phyloP scores from a whole-genome alignment of 805 yeast species.

The Barnettozyma californica region DNA sequence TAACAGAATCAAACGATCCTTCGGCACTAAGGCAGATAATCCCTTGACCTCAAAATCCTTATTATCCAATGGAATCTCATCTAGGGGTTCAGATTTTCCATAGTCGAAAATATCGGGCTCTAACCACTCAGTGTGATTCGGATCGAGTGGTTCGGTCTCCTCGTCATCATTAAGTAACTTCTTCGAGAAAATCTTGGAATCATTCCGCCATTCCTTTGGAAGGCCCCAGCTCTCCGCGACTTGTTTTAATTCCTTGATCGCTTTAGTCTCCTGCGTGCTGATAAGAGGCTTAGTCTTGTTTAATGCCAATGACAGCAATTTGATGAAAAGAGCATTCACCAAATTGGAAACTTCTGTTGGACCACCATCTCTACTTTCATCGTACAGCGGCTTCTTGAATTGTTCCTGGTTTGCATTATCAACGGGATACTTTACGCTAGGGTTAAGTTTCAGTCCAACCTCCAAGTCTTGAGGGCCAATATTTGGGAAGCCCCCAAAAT shows the following conservation, averaged over 20 bases:
- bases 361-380: not conserved
- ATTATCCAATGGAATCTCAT: constrained; percentile 19
- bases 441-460: constrained; percentile 17
- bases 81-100: constrained; percentile 14
- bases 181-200: constrained; percentile 13
- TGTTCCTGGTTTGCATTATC: constrained; percentile 14
- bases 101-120: constrained; percentile 9
- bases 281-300: constrained; percentile 16
- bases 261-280: constrained; percentile 8
- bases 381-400: not conserved
- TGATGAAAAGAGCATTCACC: constrained; percentile 15
- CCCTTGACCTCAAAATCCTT: constrained; percentile 17
- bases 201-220: constrained; percentile 27
- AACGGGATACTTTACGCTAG: constrained; percentile 10
- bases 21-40: constrained; percentile 15
- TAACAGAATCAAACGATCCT: constrained; percentile 21
- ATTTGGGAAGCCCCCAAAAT: constrained; percentile 16
- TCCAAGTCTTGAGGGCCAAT: constrained; percentile 25
- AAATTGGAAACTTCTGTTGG: constrained; percentile 12
- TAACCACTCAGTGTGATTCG: constrained; percentile 16
- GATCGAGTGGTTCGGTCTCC: constrained; percentile 19
- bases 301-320: constrained; percentile 13
- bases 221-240: constrained; percentile 16
- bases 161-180: constrained; percentile 4
- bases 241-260: constrained; percentile 16